Evolutionary conservation across 2,329 filamentous ascomycete genomes (phyloP), one percentile per base, ranked within the genome.

Genomic region (Bertia moriformis): DNA sequence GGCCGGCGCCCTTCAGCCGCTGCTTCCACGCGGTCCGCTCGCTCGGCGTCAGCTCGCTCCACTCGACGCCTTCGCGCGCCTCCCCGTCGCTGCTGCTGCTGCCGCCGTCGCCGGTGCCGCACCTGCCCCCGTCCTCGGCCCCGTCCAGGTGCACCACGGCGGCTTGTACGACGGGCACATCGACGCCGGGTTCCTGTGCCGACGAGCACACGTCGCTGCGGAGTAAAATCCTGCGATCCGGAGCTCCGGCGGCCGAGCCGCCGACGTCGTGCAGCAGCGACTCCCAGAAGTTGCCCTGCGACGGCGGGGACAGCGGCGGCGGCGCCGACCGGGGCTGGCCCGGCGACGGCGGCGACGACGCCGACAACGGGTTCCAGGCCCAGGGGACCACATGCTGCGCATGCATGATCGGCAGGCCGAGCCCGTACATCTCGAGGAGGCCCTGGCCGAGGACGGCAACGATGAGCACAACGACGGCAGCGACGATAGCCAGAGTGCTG

Each of bases 61-160:
- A 57, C 2, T 40, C 47, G 40, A 48, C 50, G 4, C 44, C 51
- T 2, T 41, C 45, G 43, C 13, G 44, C 38, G 14, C 46, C 39
- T n/a, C 48, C 44, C 27, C 49, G 45, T 39, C 54, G 49, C 7
- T 49, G 14, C 37, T 46, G n/a, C n/a, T n/a, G n/a, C n/a, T n/a
- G n/a, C 40, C 2, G 43, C 50, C 38, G 47, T 43, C 7, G 51
- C 22, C 22, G 13, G 17, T 17, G n/a, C 35, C 12, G 33, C 39
- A 2, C 17, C 15, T 12, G 38, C 40, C 7, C 19, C 39, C 14
- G 7, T 40, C 42, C n/a, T n/a, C n/a, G n/a, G n/a, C n/a, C 3
- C 51, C 52, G 19, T 49, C 43, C 14, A 55, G 45, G 40, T 56
- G 52, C 4, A 56, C 42, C 14, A 55, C 29, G 3, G 42, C 45